These are phyloP conservation scores for Diplogelasinospora grovesii DNA, from an alignment of 495 filamentous ascomycete genomes.

Conservation along the genomic window DNA sequence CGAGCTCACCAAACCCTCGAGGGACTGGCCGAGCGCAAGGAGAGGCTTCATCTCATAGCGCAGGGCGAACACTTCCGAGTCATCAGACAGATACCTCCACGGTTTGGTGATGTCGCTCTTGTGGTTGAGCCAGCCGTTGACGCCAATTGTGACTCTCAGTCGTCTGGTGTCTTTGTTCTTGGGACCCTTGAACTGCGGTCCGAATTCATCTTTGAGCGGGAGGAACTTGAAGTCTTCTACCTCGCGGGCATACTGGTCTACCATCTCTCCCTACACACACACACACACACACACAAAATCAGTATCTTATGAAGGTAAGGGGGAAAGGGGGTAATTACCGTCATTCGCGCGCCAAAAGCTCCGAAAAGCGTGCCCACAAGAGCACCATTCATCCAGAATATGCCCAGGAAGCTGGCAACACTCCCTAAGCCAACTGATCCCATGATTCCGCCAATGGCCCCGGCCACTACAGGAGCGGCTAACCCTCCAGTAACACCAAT, in stretches of 20 bases:
- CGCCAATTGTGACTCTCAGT: slow-evolving; percentile 72
- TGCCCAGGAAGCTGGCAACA: slow-evolving; percentile 74
- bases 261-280: slow-evolving; percentile 50
- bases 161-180: slow-evolving; percentile 37
- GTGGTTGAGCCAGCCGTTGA: slow-evolving; percentile 74
- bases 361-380: slow-evolving; percentile 83
- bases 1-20: slow-evolving; percentile 59
- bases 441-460: slow-evolving; percentile 82
- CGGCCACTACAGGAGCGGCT: slow-evolving; percentile 79
- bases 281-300: neutral
- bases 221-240: slow-evolving; percentile 86
- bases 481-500: slow-evolving; percentile 86
- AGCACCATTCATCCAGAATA: slow-evolving; percentile 72
- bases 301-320: neutral
- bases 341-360: slow-evolving; percentile 83
- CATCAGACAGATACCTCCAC: slow-evolving; percentile 63
- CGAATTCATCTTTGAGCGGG: slow-evolving; percentile 52
- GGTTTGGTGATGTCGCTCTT: slow-evolving; percentile 64
- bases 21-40: slow-evolving; percentile 65
- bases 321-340: slow-evolving; percentile 31
- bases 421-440: slow-evolving; percentile 78
- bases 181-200: slow-evolving; percentile 19
- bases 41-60: slow-evolving; percentile 71
- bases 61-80: slow-evolving; percentile 73
- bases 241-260: slow-evolving; percentile 77